Evolutionary conservation across 2,329 filamentous ascomycete genomes (phyloP).

Genomic region (Dothideomycetidae sp.): DNA sequence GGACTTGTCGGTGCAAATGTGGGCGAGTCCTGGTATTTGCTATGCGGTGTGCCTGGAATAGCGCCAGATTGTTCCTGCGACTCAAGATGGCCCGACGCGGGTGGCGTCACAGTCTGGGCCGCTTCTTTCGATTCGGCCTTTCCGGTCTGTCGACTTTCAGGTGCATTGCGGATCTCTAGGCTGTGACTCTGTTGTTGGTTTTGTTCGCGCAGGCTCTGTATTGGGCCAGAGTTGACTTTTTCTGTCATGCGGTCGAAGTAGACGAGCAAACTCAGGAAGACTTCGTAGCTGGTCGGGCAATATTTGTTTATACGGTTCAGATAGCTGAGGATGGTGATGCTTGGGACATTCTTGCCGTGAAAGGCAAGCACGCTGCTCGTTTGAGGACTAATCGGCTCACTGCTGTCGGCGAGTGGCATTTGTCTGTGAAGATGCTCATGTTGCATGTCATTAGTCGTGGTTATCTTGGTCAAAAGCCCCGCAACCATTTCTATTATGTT

Average conservation of each 20-base stretch:
- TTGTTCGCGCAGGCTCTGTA: conserved; percentile 45
- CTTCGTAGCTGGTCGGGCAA: conserved; percentile 95
- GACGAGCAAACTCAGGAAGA: conserved; percentile 85
- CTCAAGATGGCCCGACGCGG: conserved; percentile 35
- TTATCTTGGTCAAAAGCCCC: conserved; percentile 90
- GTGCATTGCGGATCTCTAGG: not conserved
- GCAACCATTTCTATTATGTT: conserved; percentile 99
- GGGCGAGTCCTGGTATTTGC: conserved; percentile 17
- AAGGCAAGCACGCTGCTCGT: conserved; percentile 76
- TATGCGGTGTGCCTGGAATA: conserved; percentile 25
- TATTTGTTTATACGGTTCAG: conserved; percentile 95
- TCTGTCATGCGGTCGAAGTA: conserved; percentile 99
- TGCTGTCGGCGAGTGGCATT: conserved; percentile 46
- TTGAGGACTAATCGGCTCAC: conserved; percentile 45
- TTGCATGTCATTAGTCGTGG: conserved; percentile 85
- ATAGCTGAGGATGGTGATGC: conserved; percentile 93
- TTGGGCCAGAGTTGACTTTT: conserved; percentile 69
- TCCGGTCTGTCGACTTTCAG: conserved; percentile 12
- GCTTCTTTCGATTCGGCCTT: conserved; percentile 18
- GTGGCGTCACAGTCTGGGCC: conserved; percentile 34
- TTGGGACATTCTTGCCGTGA: conserved; percentile 94
- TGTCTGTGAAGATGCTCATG: conserved; percentile 79
- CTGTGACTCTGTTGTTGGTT: conserved; percentile 28
- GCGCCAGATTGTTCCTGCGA: conserved; percentile 20
- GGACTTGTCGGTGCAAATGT: conserved; percentile 14